Evolutionary conservation across 2,329 filamentous ascomycete genomes (phyloP), one percentile per base, ranked within the genome.

Genomic region (Tolypocladium amazonense): DNA sequence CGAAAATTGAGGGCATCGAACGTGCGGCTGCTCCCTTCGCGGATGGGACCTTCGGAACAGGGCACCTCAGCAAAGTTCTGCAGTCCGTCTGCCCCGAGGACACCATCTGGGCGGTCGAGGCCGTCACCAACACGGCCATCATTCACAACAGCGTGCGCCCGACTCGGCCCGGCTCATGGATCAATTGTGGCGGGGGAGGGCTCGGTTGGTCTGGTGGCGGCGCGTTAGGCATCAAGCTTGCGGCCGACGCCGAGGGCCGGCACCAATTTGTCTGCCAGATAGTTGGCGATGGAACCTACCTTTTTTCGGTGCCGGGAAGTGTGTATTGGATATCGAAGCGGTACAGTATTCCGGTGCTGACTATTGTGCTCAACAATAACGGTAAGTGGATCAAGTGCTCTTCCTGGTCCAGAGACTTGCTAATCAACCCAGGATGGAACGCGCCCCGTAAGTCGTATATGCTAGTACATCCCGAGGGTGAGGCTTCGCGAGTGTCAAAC

Each of bases 171-270:
- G 87, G 88, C 0, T 83, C 81, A 1, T 90, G 86, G 86, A 82
- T 92, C 66, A 90, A 90, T 68, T 91, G 88, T 69, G 88, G 88
- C 2, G 88, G 86, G 3, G 88, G 87, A 14, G 88, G 88, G 2
- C 81, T 91, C 0, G 88, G 88, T 2, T 92, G 88, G 88, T 87
- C 82, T 18, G 88, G 88, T 25, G 88, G 89, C 18, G 88, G 76
- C 55, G 85, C 87, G 0, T 72, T 92, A 1, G 88, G 88, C 2
- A 85, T 91, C 68, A 90, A 90, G 68, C 80, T 91, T 7, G 88
- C 87, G 0, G 81, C 59, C 3, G 66, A 68, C 8, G 58, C 59
- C 60, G 72, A 73, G 37, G 76, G 75, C 45, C 74, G 73, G 61
- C 62, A 69, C 18, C 72, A 70, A 60, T 75, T 78, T 61, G 77